Evolutionary conservation across 352 stramenopile species (phyloP), one percentile per base, ranked within the genome.

Genomic region (Globisporangium perplexum): DNA sequence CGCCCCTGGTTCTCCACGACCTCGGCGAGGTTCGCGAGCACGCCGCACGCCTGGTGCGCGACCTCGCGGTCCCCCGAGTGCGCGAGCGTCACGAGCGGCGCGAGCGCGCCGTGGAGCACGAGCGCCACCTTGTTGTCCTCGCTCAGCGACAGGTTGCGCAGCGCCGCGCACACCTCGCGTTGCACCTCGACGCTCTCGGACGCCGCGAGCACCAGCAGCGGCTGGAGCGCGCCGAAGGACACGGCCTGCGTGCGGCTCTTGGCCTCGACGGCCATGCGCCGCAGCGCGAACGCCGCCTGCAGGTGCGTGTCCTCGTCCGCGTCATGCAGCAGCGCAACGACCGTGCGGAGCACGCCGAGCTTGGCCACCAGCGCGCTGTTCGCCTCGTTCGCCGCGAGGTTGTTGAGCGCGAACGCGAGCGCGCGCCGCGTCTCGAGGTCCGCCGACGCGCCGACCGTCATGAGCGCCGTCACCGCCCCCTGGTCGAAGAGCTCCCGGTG

Each of bases 341-440:
- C 71, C 6, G 87, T 84, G 50, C 86, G 69, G 44, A 97, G 39
- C 33, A 97, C 74, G 50, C 88, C 88, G 57, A 96, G 62, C 49
- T 95, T 97, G 44, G 87, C 89, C 58, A 90, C 86, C 50, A 77
- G 68, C 0, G 69, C 57, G 63, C 93, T 91, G 65, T 98, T 98
- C 11, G 74, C 77, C 60, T 98, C 82, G 60, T 97, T 95, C 12
- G 74, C 78, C 3, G 92, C 95, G 48, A 96, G 70, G 72, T 98
- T 98, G 58, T 98, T 97, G 28, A 98, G 77, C 31, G 93, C 91
- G 71, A 98, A 98, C 17, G 94, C 89, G 7, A 97, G 72, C 22
- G 88, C 83, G 5, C 95, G 86, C 5, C 92, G 76, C 22, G 95
- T 98, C 62, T 98, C 90, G 28, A 98, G 49, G 54, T 98, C 83